Evolutionary conservation across 164 flowering plant species (phyloP), one percentile per base, ranked within the genome.

Genomic region (Magnolia kwangsiensis): DNA sequence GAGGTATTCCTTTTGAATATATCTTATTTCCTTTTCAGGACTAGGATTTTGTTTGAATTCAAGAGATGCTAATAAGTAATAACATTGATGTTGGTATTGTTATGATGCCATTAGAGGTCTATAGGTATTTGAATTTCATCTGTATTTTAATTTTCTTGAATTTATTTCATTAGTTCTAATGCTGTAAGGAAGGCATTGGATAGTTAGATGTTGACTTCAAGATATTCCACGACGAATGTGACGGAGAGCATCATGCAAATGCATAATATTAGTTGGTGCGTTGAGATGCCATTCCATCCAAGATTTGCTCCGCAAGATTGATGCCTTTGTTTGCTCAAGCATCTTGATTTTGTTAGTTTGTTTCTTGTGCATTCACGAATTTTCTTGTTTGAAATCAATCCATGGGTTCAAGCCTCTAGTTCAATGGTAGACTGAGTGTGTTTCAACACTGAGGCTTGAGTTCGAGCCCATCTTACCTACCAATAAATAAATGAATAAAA

Each of bases 1-100:
- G 98, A 96, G 99, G 99, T 96, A 87, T 23, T 69, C 63, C 72
- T 49, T 71, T 37, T 37, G 45, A 55, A 55, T 11, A 55, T 55
- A 11, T 55, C 61, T 9, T 11, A 16, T 16, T 55, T 55, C 61
- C 13, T 2, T 55, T 11, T 55, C 19, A 55, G 13, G 13, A 16
- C 61, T 55, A 3, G 61, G 61, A 5, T 55, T 55, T 55, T 16
- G 13, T 55, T n/a, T 13, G 24, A 21, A 64, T 64, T 64, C 67
- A 64, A 64, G 59, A 9, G 45, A 29, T 8, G 29, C 29, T 27
- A 27, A 27, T 27, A 27, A 27, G 29, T 27, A 27, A 27, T 27
- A 27, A 27, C 2, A 27, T 27, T 27, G 29, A 27, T 27, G 29
- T 27, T 27, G 29, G 24, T 21, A n/a, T 65, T 21, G 0, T 19